These are phyloP conservation scores for Colletotrichum orchidophilum DNA, from an alignment of 2,329 filamentous ascomycete genomes.

Conservation along the genomic window DNA sequence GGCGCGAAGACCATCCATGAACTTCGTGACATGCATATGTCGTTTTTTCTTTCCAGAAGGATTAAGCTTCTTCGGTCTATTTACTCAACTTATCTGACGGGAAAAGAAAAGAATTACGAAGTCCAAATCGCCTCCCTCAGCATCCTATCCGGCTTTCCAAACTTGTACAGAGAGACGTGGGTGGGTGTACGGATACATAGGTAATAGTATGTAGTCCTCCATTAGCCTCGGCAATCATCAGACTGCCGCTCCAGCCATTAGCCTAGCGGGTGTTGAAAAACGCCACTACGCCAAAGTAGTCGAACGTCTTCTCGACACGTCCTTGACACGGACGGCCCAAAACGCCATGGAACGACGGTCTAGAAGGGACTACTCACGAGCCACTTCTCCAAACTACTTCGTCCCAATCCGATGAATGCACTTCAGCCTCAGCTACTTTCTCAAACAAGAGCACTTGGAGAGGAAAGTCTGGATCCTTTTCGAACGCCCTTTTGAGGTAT, in stretches of 20 bases:
- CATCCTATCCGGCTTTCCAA: neutral
- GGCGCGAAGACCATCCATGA: neutral
- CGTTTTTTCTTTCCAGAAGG: neutral
- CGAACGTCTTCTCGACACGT: slow-evolving; percentile 3
- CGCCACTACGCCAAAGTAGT: slow-evolving; percentile 7
- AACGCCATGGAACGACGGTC: neutral
- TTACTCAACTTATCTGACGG: neutral
- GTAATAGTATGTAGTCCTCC: neutral
- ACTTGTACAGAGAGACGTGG: no score
- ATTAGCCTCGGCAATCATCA: neutral
- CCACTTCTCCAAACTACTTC: slow-evolving; percentile 7
- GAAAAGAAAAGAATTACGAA: neutral
- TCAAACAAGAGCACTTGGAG: slow-evolving; percentile 5
- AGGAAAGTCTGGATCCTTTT: slow-evolving; percentile 9
- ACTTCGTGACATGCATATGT: neutral
- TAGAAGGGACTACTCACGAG: slow-evolving; percentile 25
- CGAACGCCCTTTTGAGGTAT: neutral
- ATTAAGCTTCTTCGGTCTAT: neutral
- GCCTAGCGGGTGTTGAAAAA: neutral
- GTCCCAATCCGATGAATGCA: slow-evolving; percentile 9
- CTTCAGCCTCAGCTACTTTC: slow-evolving; percentile 18
- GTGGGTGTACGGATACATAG: neutral
- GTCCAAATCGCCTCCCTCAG: neutral
- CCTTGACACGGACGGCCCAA: neutral
- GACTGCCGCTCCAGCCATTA: neutral